Evolutionary conservation across 208 protist species (phyloP), one percentile per base, ranked within the genome.

Genomic region (Acanthamoeba sp.): DNA sequence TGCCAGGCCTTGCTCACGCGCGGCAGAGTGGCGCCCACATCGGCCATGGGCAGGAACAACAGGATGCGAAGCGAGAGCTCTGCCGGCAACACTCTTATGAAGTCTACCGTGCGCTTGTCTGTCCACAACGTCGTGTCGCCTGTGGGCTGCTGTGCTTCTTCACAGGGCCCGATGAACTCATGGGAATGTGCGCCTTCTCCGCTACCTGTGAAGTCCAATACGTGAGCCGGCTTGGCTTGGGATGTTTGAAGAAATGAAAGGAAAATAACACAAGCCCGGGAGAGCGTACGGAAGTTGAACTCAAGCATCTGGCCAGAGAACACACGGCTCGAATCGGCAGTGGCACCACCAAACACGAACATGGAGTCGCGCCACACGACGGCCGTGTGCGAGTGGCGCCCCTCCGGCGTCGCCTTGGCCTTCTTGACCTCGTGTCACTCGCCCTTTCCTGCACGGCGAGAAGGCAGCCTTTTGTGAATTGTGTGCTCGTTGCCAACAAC

Each of bases 311-410:
- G 45, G 14, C 20, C 29, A 0, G 45, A 62, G n/a, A 45, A 45
- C 45, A 50, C 32, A 34, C 78, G 45, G 38, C 40, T n/a, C 24
- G 20, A 10, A 32, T 55, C 55, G n/a, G 62, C 62, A 7, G 62
- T 87, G 22, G 42, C 78, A 27, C 78, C 78, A 45, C 78, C 78
- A 59, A 87, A 87, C 32, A 87, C 42, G 29, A 87, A 87, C 78
- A 87, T 87, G 45, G 78, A n/a, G 78, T 62, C 78, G 40, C 78
- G 78, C 78, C 78, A 87, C 29, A 87, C 78, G 42, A 59, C 45
- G 1, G 78, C 78, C 78, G 78, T 40, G 45, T 87, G 78, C 29
- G 78, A 87, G 34, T 87, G 78, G 0, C 78, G 40, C 2, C 45
- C 78, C 29, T 12, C 45, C 1, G 78, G 45, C 45, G 42, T 29